Conservation (phyloP, 306 rosid genomes). For the Comarum palustre region DNA sequence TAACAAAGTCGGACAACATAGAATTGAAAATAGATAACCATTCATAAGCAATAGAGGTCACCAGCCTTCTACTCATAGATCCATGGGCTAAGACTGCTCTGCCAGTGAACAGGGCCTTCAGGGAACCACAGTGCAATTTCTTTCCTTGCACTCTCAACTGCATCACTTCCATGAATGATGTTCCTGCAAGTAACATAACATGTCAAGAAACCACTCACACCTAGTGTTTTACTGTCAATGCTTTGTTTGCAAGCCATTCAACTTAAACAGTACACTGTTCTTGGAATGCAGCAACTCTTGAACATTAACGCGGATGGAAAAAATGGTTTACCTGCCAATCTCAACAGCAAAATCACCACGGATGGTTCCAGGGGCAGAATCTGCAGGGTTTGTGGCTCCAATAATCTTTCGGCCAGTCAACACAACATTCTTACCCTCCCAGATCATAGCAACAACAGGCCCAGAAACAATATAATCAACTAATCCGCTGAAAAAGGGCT, state of each 20-base stretch:
- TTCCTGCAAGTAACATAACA: slow-evolving; percentile 48
- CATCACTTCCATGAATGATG: slow-evolving; percentile 91
- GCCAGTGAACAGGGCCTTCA: slow-evolving; percentile 68
- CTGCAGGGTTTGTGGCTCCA: slow-evolving; percentile 90
- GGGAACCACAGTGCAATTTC: slow-evolving; percentile 95
- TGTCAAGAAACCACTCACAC: neutral
- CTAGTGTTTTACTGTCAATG: too few species aligned
- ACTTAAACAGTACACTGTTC: neutral
- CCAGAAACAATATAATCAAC: slow-evolving; percentile 85
- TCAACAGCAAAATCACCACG: slow-evolving; percentile 92
- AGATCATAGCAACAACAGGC: slow-evolving; percentile 94
- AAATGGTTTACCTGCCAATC: slow-evolving; percentile 63
- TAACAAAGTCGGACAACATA: neutral
- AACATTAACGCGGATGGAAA: too few species aligned
- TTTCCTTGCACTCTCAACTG: slow-evolving; percentile 73
- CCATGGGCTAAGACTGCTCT: slow-evolving; percentile 75
- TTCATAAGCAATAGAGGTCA: neutral
- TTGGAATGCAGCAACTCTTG: neutral
- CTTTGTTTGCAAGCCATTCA: neutral
- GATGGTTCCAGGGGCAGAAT: slow-evolving; percentile 89
- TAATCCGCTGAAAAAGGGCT: slow-evolving; percentile 83
- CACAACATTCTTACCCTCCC: slow-evolving; percentile 94
- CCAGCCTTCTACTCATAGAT: slow-evolving; percentile 56
- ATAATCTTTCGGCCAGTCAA: slow-evolving; percentile 75
- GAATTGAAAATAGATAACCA: neutral